Base-by-base conservation (phyloP, 2,329 filamentous ascomycete species). In the Fusarium clavum region DNA sequence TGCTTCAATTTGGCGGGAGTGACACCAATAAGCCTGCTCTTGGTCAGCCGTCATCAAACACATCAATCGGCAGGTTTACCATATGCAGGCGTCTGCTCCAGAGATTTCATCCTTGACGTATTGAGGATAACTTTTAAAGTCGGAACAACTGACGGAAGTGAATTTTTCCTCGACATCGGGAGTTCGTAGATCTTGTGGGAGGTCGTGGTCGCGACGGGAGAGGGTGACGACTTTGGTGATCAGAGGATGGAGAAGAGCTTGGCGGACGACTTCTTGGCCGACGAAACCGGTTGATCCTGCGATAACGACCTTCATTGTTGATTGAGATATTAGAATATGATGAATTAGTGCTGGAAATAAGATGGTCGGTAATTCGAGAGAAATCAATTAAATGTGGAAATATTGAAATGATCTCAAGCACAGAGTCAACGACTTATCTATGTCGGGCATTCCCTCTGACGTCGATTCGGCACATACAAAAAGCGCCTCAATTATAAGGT, bases 31-130 rank as follows among this genome's bases (percentile, higher is more conserved):
- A 64, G 54, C 70, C 71, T 77, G 1, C 8, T 4, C 3, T 1
- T 5, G 0, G 11, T 66, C 6, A 66, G 47, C 24, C 16, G 6
- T 10, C 14, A 3, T 5, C 5, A 12, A 3, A 5, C 2, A 6
- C 3, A 8, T 8, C 12, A 6, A n/a, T 5, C 4, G 5, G 9
- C 0, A 0, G 1, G 27, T 58, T 11, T 63, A 83, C 82, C 82
- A 84, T 46, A 84, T 82, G 30, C 82, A 84, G 9, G 79, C 82
- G 24, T 79, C 76, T 1, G 83, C 83, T 3, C 77, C 81, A 1
- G 78, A 62, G 6, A 85, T 74, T 30, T 82, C 80, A 7, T 72
- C 73, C 65, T 79, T 83, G 3, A 80, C 78, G 1, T 76, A 71
- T 2, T 83, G 80, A 1, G 81, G 64, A 56, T 84, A 85, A 10